Evolutionary conservation across 2,329 filamentous ascomycete genomes (phyloP), one percentile per base, ranked within the genome.

Genomic region (Bipolaris bicolor): DNA sequence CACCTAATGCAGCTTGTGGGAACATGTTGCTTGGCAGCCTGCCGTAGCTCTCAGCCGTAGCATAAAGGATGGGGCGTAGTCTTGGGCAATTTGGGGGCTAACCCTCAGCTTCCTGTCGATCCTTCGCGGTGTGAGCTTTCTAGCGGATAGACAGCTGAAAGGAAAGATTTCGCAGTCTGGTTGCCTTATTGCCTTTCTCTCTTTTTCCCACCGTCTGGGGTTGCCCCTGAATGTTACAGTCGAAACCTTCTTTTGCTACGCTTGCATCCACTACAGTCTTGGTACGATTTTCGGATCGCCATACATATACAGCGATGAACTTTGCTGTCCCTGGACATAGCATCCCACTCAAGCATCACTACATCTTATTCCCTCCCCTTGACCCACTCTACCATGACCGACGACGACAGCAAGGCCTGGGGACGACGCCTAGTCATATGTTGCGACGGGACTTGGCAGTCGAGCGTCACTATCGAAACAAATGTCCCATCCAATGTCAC

Each of bases 361-460:
- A 29, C 16, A 31, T 41, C 24, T 22, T 15, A 13, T 31, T 24
- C 34, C 13, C 41, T 24, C 20, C 11, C 48, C 13, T n/a, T 33
- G 43, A 20, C 41, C 36, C 13, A 7, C 20, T 24, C 20, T 34
- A 60, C 39, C 6, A 69, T 67, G 63, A 26, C 55, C 20, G 57
- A 61, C 58, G 57, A 61, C 58, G 57, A 20, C 57, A 56, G 41
- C 58, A 57, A 43, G 11, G 34, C 72, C 18, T 74, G 72, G 72
- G 61, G 63, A n/a, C 63, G 73, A 47, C 69, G 73, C 20, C 66
- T 76, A 11, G 55, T 76, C 41, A 67, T 76, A 44, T 75, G 72
- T 58, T 76, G 74, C 53, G 74, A 76, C 34, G 74, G 74, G 1
- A 76, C 74, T 5, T 76, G 74, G 74, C 74, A 76, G 45, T 70